These are phyloP conservation scores for Hypoxylon fuscum DNA, from an alignment of 495 filamentous ascomycete species.

Conservation along the genomic window DNA sequence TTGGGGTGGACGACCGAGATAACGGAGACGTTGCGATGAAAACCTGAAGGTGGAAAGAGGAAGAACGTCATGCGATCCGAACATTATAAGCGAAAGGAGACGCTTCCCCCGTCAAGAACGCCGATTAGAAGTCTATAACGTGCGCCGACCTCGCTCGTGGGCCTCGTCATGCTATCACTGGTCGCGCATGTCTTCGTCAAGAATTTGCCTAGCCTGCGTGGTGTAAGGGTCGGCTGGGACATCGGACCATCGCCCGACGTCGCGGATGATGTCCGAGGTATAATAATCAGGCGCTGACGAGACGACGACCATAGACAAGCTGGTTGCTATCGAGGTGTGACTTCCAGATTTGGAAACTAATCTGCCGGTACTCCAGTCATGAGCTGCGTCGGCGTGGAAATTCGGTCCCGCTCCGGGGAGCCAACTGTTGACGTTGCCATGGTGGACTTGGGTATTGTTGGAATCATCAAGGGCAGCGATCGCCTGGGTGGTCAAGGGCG, in stretches of 20 bases:
- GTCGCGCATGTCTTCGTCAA: constrained; percentile 16
- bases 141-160: background rate
- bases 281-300: too few relatives aligned
- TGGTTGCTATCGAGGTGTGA: constrained; percentile 5
- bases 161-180: background rate
- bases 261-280: constrained; percentile 16
- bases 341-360: constrained; percentile 6
- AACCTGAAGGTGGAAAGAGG: too few relatives aligned
- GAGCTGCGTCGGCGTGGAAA: background rate
- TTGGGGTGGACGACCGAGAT: background rate
- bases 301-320: too few relatives aligned
- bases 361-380: constrained; percentile 11
- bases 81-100: background rate
- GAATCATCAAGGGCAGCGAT: constrained; percentile 22
- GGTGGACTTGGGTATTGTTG: constrained; percentile 2
- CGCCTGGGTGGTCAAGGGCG: constrained; percentile 21
- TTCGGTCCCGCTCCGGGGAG: constrained; percentile 9
- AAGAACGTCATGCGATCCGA: background rate
- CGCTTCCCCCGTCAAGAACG: constrained; percentile 1
- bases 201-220: constrained; percentile 11
- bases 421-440: constrained; percentile 27
- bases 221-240: constrained; percentile 13
- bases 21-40: background rate
- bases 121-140: background rate
- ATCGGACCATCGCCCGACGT: constrained; percentile 24